Evolutionary conservation across 129 eudicot species (phyloP), one percentile per base, ranked within the genome.

Genomic region (Saposhnikovia divaricata): DNA sequence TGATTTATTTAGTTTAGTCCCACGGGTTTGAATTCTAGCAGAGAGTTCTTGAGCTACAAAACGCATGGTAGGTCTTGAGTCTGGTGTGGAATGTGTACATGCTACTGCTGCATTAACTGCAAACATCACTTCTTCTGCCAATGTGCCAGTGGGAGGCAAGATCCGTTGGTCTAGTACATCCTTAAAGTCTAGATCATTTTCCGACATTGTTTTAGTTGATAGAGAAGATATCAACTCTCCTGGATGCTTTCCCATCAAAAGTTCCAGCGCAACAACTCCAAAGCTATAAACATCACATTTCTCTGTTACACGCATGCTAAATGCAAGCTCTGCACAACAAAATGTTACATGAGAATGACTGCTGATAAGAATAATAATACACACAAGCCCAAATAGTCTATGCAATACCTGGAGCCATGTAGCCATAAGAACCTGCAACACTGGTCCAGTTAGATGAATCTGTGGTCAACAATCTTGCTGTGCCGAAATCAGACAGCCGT

Each of bases 181-280:
- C 77, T 90, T 88, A 83, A 90, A 63, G 21, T 86, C 90, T 12
- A 72, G 47, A 39, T 85, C 72, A 19, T 69, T 51, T 4, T 68
- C 73, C 23, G 63, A 23, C 65, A 79, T 27, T 7, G 84, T 72
- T 70, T 43, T 66, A 19, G 84, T 27, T 61, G 80, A 86, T 59
- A 89, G 79, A 46, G 85, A 79, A 69, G 90, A 39, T 46, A 96
- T 76, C 76, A 92, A 78, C 72, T 96, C 99, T 16, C 96, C 89
- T 0, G 99, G 99, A 80, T 96, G 99, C 61, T 31, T 82, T 53
- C 99, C 99, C 97, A 96, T 90, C 95, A 96, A 87, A 81, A 90
- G 80, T 84, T 96, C 99, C 65, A 96, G 78, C 0, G 89, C 85
- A 38, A 96, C 93, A 70, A 96, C 96, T 34, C 97, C 99, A 44